These are phyloP conservation scores for Rhodocollybia butyracea DNA, from an alignment of 768 basidiomycete species.

Conservation along the genomic window DNA sequence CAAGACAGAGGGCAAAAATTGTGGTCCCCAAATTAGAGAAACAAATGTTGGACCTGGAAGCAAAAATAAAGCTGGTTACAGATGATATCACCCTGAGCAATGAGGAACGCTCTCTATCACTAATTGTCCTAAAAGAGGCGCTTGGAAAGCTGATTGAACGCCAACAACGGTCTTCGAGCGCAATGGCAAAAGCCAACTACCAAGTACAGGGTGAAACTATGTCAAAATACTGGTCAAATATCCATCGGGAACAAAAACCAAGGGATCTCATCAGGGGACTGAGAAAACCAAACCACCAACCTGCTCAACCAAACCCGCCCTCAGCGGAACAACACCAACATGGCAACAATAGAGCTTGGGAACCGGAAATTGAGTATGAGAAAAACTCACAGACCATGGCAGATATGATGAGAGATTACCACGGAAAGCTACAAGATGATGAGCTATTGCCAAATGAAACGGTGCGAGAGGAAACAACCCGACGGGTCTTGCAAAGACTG, in stretches of 20 bases:
- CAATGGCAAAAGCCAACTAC: constrained; percentile 9
- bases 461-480: not conserved
- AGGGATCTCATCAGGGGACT: constrained; percentile 19
- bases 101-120: not conserved
- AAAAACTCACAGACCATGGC: not conserved
- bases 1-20: constrained; percentile 11
- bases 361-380: constrained; percentile 5
- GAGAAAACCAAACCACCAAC: rapidly evolving
- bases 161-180: not conserved
- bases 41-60: constrained; percentile 5
- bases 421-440: not conserved
- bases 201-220: constrained; percentile 14
- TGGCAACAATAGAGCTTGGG: no score
- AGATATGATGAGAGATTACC: not conserved
- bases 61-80: not conserved
- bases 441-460: not conserved
- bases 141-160: constrained; percentile 1
- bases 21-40: constrained; percentile 3
- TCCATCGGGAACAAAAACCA: constrained; percentile 7
- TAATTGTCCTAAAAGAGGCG: constrained; percentile 1
- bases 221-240: constrained; percentile 17
- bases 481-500: not conserved
- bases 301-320: not conserved
- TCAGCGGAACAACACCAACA: no score
- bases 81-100: not conserved